Conservation (phyloP, 179 eudicot species). For the Spinacia oleracea region DNA sequence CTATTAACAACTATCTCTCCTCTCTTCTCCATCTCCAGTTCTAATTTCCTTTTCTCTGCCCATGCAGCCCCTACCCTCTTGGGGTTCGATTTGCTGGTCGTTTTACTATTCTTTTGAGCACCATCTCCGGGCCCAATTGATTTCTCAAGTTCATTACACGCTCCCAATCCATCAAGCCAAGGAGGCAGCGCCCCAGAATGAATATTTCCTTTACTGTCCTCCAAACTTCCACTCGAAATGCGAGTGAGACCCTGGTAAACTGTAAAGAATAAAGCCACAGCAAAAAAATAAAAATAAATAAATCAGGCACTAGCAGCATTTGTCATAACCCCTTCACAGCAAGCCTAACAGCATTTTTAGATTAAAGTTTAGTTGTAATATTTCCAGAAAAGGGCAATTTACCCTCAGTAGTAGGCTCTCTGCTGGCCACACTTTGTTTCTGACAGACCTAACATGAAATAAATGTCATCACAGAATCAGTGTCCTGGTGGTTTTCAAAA, state of each 20-base stretch:
- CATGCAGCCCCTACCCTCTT: constrained; percentile 98
- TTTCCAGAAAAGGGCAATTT: constrained; percentile 7
- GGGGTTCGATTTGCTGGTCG: constrained; percentile 69
- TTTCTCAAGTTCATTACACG: constrained; percentile 21
- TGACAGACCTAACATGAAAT: constrained; percentile 35
- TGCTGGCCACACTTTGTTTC: constrained; percentile 34
- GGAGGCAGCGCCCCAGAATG: constrained; percentile 94
- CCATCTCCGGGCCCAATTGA: constrained; percentile 18
- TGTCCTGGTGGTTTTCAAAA: neutral
- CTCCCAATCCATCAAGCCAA: constrained; percentile 66
- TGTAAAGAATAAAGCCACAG: constrained; percentile 28
- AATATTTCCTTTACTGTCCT: constrained; percentile 56
- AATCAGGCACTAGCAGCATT: neutral
- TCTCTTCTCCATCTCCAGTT: constrained; percentile 83
- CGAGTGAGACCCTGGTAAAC: constrained; percentile 58
- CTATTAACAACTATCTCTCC: constrained; percentile 51
- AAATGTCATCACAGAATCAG: neutral
- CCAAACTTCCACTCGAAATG: constrained; percentile 38
- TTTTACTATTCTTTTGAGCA: constrained; percentile 41
- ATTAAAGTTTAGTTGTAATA: neutral
- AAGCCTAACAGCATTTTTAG: neutral
- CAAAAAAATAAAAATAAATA: constrained; percentile 10
- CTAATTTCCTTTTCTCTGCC: constrained; percentile 90
- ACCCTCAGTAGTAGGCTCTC: constrained; percentile 45
- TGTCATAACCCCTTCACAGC: neutral